phyloP scores from a whole-genome alignment of 2,329 filamentous ascomycete genomes.

The Neonectria faginata region DNA sequence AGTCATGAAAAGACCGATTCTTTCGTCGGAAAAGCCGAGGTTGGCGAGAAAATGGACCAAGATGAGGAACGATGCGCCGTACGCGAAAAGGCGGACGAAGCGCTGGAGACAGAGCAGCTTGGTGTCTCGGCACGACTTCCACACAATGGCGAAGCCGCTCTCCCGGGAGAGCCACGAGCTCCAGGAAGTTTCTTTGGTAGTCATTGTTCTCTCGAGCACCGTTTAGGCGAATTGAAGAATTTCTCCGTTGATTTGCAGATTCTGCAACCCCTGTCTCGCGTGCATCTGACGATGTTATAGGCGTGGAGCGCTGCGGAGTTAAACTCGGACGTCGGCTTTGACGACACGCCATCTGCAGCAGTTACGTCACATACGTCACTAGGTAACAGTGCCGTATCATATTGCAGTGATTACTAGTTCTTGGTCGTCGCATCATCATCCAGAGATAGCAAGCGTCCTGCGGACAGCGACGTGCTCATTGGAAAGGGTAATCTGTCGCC shows the following conservation, averaged over 20 bases:
- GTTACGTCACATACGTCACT: neutral
- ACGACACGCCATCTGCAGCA: neutral
- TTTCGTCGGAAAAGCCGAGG: slow-evolving; percentile 61
- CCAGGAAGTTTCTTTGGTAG: neutral
- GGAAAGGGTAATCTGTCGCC: neutral
- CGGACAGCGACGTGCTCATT: neutral
- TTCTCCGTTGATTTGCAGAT: neutral
- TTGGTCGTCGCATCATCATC: neutral
- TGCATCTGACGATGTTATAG: neutral
- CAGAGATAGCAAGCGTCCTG: neutral
- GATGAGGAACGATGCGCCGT: slow-evolving; percentile 68
- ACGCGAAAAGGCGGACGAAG: slow-evolving; percentile 72
- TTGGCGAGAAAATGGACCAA: slow-evolving; percentile 67
- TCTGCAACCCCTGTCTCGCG: neutral
- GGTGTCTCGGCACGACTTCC: slow-evolving; percentile 3
- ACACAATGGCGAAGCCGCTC: slow-evolving; percentile 2
- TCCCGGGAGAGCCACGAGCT: neutral
- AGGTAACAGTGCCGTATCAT: neutral
- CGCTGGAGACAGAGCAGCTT: slow-evolving; percentile 70
- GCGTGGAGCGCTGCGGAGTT: neutral
- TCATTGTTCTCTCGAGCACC: neutral
- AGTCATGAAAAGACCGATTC: slow-evolving; percentile 74
- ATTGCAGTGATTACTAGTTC: neutral
- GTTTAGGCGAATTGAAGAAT: neutral
- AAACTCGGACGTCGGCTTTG: slow-evolving; percentile 9